Conservation (phyloP, 2,329 filamentous ascomycete genomes). For the Exserohilum rostratum region DNA sequence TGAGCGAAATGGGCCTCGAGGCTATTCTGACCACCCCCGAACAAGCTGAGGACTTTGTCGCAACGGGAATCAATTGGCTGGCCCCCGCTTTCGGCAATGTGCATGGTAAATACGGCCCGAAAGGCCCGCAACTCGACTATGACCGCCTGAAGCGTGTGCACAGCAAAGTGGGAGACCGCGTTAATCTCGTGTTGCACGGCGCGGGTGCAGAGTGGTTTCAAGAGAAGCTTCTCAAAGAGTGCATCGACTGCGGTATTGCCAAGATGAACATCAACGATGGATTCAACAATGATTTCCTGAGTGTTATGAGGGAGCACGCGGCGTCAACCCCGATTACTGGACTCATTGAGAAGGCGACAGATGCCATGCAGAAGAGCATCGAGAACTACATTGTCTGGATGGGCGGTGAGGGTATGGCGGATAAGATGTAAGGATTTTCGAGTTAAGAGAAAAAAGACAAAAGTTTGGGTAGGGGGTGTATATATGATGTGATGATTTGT, state of each 20-base stretch:
- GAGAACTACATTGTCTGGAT: constrained; percentile 63
- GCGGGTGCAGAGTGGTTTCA: constrained; percentile 60
- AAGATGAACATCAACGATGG: constrained; percentile 67
- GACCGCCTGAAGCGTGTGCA: constrained; percentile 52
- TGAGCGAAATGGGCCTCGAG: constrained; percentile 61
- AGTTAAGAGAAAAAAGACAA: neutral
- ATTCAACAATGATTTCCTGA: constrained; percentile 59
- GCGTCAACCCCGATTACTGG: constrained; percentile 60
- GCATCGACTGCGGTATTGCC: constrained; percentile 61
- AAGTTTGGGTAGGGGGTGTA: neutral
- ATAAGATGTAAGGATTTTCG: constrained; percentile 20
- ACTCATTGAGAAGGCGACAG: constrained; percentile 61
- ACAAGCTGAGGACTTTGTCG: constrained; percentile 72
- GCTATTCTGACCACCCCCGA: constrained; percentile 71
- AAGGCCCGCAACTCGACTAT: constrained; percentile 59
- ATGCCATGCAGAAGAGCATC: constrained; percentile 61
- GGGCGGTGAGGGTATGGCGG: constrained; percentile 45
- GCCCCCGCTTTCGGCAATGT: constrained; percentile 79
- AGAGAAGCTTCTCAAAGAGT: constrained; percentile 60
- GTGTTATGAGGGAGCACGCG: constrained; percentile 56
- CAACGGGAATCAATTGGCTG: constrained; percentile 74
- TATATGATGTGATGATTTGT: no score
- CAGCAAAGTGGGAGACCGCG: constrained; percentile 55
- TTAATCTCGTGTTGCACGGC: constrained; percentile 63
- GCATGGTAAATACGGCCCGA: constrained; percentile 73